Conservation (phyloP, 2,329 filamentous ascomycete species). For the Ciborinia camelliae region DNA sequence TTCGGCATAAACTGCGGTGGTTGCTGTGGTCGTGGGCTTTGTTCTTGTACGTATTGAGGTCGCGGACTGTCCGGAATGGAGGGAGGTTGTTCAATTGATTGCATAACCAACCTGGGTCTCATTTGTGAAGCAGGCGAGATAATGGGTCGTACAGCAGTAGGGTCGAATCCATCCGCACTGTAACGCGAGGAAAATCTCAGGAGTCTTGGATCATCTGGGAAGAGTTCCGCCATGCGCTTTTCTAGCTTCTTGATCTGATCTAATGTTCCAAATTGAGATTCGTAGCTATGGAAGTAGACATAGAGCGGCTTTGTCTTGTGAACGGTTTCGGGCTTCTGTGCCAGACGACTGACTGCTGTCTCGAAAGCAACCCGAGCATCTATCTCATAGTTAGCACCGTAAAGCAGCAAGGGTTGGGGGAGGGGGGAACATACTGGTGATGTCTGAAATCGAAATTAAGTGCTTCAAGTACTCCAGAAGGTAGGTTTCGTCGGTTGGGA, state of each 20-base stretch:
- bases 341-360: slow-evolving; percentile 80
- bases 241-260: slow-evolving; percentile 88
- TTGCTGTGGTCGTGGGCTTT: slow-evolving; percentile 37
- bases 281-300: slow-evolving; percentile 89
- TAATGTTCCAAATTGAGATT: slow-evolving; percentile 90
- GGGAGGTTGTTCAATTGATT: slow-evolving; percentile 51
- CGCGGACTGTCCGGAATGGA: slow-evolving; percentile 42
- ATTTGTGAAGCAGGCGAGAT: slow-evolving; percentile 79
- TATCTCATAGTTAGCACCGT: slow-evolving; percentile 39
- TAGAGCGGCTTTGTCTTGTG: slow-evolving; percentile 81
- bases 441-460: slow-evolving; percentile 85
- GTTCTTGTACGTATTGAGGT: slow-evolving; percentile 32
- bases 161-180: slow-evolving; percentile 71
- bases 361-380: slow-evolving; percentile 96
- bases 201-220: slow-evolving; percentile 78
- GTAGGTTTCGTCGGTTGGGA: slow-evolving; percentile 90
- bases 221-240: slow-evolving; percentile 89
- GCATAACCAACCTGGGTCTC: slow-evolving; percentile 57
- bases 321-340: slow-evolving; percentile 70
- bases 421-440: slow-evolving; percentile 69
- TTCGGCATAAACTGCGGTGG: slow-evolving; percentile 32
- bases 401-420: background rate
- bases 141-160: slow-evolving; percentile 75
- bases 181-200: slow-evolving; percentile 74
- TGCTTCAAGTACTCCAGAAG: slow-evolving; percentile 96